phyloP scores from a whole-genome alignment of 1,139 yeast genomes.

The Geotrichum restrictum region DNA sequence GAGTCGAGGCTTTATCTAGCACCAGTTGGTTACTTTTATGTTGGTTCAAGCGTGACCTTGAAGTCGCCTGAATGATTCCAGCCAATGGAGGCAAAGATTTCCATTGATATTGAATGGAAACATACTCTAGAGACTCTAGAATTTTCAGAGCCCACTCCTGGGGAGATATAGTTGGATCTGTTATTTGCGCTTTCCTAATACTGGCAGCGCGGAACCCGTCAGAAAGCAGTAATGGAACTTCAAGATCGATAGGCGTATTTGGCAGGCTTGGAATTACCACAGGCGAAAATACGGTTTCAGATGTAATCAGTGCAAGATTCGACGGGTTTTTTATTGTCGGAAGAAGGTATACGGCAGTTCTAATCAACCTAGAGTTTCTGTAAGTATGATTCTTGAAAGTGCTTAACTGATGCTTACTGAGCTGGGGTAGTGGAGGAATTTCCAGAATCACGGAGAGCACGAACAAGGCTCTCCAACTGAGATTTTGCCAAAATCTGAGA shows the following conservation, averaged over 20 bases:
- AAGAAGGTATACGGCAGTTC: constrained; percentile 55
- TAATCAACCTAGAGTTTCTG: constrained; percentile 34
- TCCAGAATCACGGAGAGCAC: constrained; percentile 9
- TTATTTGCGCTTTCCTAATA: constrained; percentile 52
- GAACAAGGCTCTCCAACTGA: constrained; percentile 13
- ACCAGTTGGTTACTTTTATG: constrained; percentile 33
- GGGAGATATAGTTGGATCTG: constrained; percentile 59
- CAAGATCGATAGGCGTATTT: constrained; percentile 23
- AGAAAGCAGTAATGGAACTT: constrained; percentile 25
- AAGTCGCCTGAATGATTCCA: constrained; percentile 48
- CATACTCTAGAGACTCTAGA: constrained; percentile 28
- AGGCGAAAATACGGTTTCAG: constrained; percentile 50
- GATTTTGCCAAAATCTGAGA: constrained; percentile 2
- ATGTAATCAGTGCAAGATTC: constrained; percentile 52
- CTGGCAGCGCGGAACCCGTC: constrained; percentile 43
- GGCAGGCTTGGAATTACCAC: constrained; percentile 40
- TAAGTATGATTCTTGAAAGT: not conserved
- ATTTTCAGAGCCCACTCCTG: constrained; percentile 50
- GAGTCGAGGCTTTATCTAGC: constrained; percentile 8
- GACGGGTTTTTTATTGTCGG: constrained; percentile 58
- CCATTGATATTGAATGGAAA: constrained; percentile 42
- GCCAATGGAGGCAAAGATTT: constrained; percentile 54
- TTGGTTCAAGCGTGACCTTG: constrained; percentile 15
- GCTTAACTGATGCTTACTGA: constrained; percentile 5
- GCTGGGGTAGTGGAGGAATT: not conserved